Evolutionary conservation across 306 rosid species (phyloP).

Genomic region (Cyclanthera cordifolia): DNA sequence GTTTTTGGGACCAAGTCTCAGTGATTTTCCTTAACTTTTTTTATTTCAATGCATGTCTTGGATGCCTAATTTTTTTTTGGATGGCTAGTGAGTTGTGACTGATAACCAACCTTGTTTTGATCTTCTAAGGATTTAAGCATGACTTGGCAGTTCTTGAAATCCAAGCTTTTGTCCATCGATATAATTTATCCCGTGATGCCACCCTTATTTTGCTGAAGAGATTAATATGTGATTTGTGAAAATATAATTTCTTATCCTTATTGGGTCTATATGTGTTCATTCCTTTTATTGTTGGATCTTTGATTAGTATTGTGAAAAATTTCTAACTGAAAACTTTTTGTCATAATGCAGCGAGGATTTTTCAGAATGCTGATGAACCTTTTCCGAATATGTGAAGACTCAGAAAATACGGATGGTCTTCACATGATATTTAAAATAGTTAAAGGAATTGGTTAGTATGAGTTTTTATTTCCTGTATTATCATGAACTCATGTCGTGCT

Average conservation of each 20-base stretch:
- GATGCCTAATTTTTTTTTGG: background rate
- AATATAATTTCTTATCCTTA: background rate
- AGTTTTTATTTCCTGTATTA: background rate
- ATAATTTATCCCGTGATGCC: background rate
- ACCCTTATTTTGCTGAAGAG: background rate
- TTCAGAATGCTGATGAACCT: constrained; percentile 61
- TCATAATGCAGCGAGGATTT: constrained; percentile 55
- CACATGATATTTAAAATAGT: constrained; percentile 86
- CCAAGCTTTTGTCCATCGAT: no score
- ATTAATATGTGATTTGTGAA: background rate
- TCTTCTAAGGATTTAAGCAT: no score
- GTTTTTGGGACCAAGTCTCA: background rate
- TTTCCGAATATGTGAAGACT: constrained; percentile 66
- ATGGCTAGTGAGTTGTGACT: background rate
- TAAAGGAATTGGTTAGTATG: constrained; percentile 71
- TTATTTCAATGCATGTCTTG: no score
- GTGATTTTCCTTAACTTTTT: background rate
- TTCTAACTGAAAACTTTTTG: constrained; percentile 1
- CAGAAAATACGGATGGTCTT: constrained; percentile 64
- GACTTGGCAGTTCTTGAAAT: no score
- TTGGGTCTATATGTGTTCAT: background rate
- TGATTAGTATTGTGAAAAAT: background rate
- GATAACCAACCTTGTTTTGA: no score
- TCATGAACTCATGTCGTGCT: constrained; percentile 6
- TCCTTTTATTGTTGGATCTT: background rate